Evolutionary conservation across 331 rosid genomes (phyloP).

Genomic region (Pyrus hybrid): DNA sequence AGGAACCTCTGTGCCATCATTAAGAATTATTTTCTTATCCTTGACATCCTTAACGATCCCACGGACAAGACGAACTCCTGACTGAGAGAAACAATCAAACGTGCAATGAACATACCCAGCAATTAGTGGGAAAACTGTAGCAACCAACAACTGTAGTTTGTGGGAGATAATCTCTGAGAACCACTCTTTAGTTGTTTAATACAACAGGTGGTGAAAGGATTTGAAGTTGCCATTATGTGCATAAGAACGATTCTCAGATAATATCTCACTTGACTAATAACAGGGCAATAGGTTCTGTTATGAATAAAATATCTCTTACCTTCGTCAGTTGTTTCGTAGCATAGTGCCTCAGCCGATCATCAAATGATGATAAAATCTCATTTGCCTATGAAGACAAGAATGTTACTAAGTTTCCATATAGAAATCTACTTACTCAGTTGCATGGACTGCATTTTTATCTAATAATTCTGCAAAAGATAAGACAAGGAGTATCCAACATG

Average conservation of each 20-base stretch:
- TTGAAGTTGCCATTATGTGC: not conserved
- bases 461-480: not conserved
- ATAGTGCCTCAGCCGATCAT: slow-evolving; percentile 70
- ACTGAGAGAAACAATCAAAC: slow-evolving; percentile 48
- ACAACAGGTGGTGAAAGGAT: not conserved
- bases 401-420: slow-evolving; percentile 7
- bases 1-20: slow-evolving; percentile 91
- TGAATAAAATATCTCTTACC: slow-evolving; percentile 36
- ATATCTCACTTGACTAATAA: not conserved
- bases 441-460: not conserved
- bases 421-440: not conserved
- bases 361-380: slow-evolving; percentile 91
- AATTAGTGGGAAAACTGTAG: not conserved
- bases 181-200: no score
- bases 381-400: slow-evolving; percentile 55
- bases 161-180: not conserved
- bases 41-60: slow-evolving; percentile 86
- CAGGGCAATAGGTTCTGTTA: not conserved
- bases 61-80: slow-evolving; percentile 90
- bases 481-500: not conserved
- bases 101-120: slow-evolving; percentile 7
- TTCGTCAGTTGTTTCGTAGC: slow-evolving; percentile 83
- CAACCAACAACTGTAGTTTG: not conserved
- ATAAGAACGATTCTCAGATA: not conserved
- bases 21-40: slow-evolving; percentile 62